Conservation (phyloP, 192 early-diverging fungal species). For the Coemansia sp. region DNA sequence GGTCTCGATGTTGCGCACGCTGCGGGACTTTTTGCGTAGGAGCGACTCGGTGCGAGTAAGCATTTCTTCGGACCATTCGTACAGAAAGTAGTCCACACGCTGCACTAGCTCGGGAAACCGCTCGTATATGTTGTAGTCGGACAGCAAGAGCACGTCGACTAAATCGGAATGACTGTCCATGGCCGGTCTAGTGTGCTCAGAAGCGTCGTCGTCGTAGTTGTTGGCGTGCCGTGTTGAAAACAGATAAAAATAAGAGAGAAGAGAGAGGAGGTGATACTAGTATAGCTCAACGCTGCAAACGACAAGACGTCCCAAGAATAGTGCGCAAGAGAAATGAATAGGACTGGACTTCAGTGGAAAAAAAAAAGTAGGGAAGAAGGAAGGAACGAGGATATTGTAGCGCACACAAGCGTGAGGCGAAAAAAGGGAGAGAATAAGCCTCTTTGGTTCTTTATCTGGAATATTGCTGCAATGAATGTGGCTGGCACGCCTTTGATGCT, state of each 20-base stretch:
- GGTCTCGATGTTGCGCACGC: slow-evolving; percentile 16
- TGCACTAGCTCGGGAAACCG: slow-evolving; percentile 53
- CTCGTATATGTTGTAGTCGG: slow-evolving; percentile 53
- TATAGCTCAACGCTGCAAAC: not conserved
- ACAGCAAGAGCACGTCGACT: slow-evolving; percentile 49
- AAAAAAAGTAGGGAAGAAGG: not conserved
- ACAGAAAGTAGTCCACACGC: slow-evolving; percentile 53
- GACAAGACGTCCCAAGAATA: not conserved
- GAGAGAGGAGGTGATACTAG: not conserved
- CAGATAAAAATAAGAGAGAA: not conserved
- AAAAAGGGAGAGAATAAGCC: slow-evolving; percentile 17
- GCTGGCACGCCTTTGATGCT: slow-evolving; percentile 8
- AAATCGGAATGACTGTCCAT: slow-evolving; percentile 46
- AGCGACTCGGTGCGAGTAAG: slow-evolving; percentile 45
- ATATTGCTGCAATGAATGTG: slow-evolving; percentile 7
- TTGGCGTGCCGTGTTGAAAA: not conserved
- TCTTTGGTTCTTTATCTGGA: not conserved
- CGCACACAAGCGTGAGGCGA: slow-evolving; percentile 14
- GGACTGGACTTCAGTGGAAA: not conserved
- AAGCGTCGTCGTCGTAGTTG: not conserved
- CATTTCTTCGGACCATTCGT: slow-evolving; percentile 44
- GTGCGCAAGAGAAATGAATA: not conserved
- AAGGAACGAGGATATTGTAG: slow-evolving; percentile 6
- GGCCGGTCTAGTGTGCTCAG: not conserved
- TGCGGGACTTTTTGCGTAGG: slow-evolving; percentile 30